phyloP scores from a whole-genome alignment of 1,139 yeast species.

The Suhomyces yuchorum region DNA sequence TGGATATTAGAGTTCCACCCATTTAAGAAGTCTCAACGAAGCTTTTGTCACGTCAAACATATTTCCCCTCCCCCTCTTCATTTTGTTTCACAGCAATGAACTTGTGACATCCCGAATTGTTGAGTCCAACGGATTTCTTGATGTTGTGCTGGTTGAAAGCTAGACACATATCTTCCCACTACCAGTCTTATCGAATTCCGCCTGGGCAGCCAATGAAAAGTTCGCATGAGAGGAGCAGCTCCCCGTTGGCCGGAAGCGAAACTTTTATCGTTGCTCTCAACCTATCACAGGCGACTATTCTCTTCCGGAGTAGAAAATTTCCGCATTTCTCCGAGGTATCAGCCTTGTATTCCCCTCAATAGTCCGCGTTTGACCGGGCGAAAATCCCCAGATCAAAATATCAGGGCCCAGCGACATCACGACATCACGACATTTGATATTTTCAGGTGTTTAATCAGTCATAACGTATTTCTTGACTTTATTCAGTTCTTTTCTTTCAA shows the following conservation, averaged over 20 bases:
- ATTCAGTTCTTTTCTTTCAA: background rate
- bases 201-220: background rate
- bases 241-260: background rate
- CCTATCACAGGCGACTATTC: background rate
- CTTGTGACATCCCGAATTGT: background rate
- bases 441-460: background rate
- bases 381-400: background rate
- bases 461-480: background rate
- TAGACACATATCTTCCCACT: background rate
- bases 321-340: conserved; percentile 1
- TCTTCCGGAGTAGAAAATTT: background rate
- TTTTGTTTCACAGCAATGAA: too few species aligned
- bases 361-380: background rate
- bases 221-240: background rate
- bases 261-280: background rate
- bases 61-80: too few species aligned
- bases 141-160: background rate
- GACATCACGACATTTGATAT: conserved; percentile 3
- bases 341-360: background rate
- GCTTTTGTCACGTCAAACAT: too few species aligned
- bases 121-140: background rate
- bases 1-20: too few species aligned
- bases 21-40: too few species aligned
- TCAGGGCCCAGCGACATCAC: conserved; percentile 5
- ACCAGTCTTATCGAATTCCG: background rate